These are phyloP conservation scores for Cornus kousa DNA, from an alignment of 148 eudicot genomes.

Conservation along the genomic window DNA sequence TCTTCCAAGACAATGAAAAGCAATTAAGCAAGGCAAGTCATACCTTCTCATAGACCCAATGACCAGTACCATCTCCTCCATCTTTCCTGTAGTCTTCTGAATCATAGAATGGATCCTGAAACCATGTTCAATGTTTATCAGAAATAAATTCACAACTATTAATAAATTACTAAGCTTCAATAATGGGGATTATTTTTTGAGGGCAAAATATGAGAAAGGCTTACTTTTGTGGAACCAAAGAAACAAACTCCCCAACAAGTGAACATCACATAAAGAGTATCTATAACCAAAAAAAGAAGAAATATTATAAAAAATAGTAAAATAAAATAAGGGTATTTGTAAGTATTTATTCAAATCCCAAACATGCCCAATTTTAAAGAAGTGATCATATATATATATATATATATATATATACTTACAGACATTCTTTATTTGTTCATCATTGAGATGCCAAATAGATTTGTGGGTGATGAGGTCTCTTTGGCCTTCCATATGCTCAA, in stretches of 20 bases:
- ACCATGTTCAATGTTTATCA: background rate
- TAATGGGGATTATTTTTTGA: background rate
- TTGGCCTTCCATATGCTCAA: slow-evolving; percentile 76
- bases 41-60: slow-evolving; percentile 89
- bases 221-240: slow-evolving; percentile 78
- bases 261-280: slow-evolving; percentile 73
- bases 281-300: slow-evolving; percentile 26
- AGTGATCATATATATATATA: too few relatives aligned
- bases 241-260: slow-evolving; percentile 86
- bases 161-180: background rate
- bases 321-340: background rate
- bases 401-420: slow-evolving; percentile 43
- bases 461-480: slow-evolving; percentile 68
- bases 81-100: slow-evolving; percentile 70
- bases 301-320: background rate
- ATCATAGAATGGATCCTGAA: slow-evolving; percentile 87
- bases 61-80: slow-evolving; percentile 89
- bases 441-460: slow-evolving; percentile 85
- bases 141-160: background rate
- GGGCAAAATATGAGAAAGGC: background rate
- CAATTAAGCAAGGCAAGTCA: background rate
- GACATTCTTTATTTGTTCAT: slow-evolving; percentile 67
- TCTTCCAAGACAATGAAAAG: background rate
- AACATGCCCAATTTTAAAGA: background rate
- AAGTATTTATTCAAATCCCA: background rate